phyloP scores from a whole-genome alignment of 768 basidiomycete genomes.

The Tricholoma matsutake region DNA sequence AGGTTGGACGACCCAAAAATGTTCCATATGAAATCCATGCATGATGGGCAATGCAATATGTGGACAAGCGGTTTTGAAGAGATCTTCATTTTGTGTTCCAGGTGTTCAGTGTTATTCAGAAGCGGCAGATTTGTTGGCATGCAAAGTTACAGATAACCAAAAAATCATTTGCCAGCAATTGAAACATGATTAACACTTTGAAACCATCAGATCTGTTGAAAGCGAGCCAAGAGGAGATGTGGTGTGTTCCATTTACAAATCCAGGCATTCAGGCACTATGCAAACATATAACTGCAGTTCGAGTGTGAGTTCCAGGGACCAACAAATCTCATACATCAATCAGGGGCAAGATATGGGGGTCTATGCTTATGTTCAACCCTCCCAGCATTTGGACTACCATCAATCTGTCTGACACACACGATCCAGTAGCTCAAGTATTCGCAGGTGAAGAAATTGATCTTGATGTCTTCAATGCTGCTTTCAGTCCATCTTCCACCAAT shows the following conservation, averaged over 20 bases:
- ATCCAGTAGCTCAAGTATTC: constrained; percentile 44
- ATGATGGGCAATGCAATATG: constrained; percentile 28
- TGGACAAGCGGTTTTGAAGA: constrained; percentile 25
- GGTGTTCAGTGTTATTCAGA: constrained; percentile 29
- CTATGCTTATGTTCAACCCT: constrained; percentile 27
- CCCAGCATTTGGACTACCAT: constrained; percentile 43
- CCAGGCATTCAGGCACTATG: constrained; percentile 21
- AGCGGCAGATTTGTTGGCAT: constrained; percentile 19
- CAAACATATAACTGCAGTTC: constrained; percentile 22
- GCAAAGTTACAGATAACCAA: constrained; percentile 29
- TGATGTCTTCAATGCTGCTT: constrained; percentile 27
- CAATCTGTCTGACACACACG: constrained; percentile 37
- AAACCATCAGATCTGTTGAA: constrained; percentile 24
- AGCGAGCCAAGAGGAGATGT: constrained; percentile 35
- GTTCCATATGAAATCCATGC: constrained; percentile 28
- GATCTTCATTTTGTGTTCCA: constrained; percentile 28
- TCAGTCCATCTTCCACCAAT: constrained; percentile 20
- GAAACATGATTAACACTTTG: constrained; percentile 18
- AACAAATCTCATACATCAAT: constrained; percentile 27
- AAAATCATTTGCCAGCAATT: constrained; percentile 9
- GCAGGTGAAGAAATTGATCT: constrained; percentile 41
- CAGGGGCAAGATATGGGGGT: constrained; percentile 31
- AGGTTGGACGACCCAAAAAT: background rate
- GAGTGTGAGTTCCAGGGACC: constrained; percentile 26
- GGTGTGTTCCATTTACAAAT: constrained; percentile 19